Conservation (phyloP, 2,329 filamentous ascomycete species). For the Venturia aucupariae region DNA sequence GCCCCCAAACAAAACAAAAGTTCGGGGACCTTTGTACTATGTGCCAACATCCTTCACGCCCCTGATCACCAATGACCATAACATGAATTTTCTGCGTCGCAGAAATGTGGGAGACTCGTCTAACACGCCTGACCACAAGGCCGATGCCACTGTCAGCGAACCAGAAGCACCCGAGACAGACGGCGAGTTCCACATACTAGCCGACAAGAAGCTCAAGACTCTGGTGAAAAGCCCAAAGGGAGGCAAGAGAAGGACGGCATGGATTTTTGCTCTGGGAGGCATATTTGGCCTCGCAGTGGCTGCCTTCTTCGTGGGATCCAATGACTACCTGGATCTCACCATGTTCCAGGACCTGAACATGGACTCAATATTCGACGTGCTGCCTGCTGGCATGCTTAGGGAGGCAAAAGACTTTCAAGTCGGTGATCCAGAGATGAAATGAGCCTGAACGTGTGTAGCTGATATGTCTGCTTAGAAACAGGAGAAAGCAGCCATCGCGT, state of each 20-base stretch:
- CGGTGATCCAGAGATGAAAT: conserved; percentile 23
- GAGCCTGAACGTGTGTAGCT: neutral
- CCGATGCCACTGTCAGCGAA: conserved; percentile 1
- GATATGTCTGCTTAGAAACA: conserved; percentile 50
- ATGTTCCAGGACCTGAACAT: conserved; percentile 62
- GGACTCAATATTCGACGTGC: conserved; percentile 75
- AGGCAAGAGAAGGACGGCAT: conserved; percentile 62
- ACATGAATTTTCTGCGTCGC: conserved; percentile 14
- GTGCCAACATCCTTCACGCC: neutral
- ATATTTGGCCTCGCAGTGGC: conserved; percentile 85
- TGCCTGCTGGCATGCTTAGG: conserved; percentile 75
- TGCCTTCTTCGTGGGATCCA: conserved; percentile 79
- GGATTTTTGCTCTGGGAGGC: conserved; percentile 81
- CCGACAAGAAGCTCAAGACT: conserved; percentile 20
- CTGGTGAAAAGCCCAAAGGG: conserved; percentile 23
- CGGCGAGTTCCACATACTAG: conserved; percentile 10
- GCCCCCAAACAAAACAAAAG: neutral
- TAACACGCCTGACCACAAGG: neutral
- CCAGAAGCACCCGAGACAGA: conserved; percentile 15
- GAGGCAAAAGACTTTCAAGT: conserved; percentile 82
- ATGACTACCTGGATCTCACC: conserved; percentile 71
- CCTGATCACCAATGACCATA: conserved; percentile 5
- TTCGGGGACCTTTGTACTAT: too few species aligned
- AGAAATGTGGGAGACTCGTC: neutral
- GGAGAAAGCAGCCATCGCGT: conserved; percentile 79